Conservation (phyloP, 2,329 filamentous ascomycete species). For the Fusarium metavorans region DNA sequence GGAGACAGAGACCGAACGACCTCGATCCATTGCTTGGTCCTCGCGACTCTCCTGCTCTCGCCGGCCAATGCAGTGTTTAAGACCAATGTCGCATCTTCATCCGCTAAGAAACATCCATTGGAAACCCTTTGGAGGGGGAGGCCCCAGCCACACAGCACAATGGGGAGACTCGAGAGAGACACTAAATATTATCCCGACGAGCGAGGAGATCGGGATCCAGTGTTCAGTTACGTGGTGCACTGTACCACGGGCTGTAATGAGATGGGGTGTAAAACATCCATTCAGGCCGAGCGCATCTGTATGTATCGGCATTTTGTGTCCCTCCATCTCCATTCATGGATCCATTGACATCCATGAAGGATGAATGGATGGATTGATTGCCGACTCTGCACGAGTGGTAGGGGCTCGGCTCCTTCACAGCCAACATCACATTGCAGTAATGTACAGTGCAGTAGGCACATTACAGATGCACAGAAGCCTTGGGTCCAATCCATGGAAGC, state of each 20-base stretch:
- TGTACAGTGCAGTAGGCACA: background rate
- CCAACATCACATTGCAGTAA: background rate
- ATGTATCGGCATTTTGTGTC: conserved; percentile 8
- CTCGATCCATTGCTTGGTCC: conserved; percentile 1
- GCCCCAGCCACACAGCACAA: background rate
- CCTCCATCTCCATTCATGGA: background rate
- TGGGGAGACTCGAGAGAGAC: conserved; percentile 20
- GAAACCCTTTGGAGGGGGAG: conserved; percentile 1
- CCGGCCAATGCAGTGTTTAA: conserved; percentile 34
- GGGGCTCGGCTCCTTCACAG: conserved; percentile 1
- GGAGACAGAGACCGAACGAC: conserved; percentile 1
- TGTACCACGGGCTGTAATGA: background rate
- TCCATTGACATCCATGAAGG: background rate
- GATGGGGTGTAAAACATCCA: background rate
- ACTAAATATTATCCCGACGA: conserved; percentile 18
- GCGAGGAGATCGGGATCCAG: background rate
- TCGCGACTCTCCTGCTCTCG: conserved; percentile 2
- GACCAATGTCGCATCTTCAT: conserved; percentile 35
- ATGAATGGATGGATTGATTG: background rate
- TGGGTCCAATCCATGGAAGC: conserved; percentile 5
- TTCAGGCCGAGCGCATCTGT: conserved; percentile 2
- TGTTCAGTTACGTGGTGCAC: background rate
- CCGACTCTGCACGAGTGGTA: background rate
- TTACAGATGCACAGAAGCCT: conserved; percentile 9
- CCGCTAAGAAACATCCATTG: conserved; percentile 21